Conservation (phyloP, 192 early-diverging fungal genomes). For the Pilobolus umbonatus region DNA sequence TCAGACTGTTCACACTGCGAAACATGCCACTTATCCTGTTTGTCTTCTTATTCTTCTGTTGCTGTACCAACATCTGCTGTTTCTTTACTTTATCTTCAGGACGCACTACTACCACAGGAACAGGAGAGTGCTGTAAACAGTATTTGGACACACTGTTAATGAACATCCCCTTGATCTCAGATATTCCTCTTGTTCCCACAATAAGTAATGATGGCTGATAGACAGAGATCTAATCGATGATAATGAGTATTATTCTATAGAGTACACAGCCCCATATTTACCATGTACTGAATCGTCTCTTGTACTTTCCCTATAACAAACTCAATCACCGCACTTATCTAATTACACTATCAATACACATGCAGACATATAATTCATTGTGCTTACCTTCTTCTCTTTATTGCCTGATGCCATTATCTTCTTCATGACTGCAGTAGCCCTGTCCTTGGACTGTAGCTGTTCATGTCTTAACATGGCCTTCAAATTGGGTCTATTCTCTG, state of each 20-base stretch:
- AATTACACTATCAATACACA: no score
- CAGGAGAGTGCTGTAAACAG: conserved; percentile 59
- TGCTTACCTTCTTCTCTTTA: conserved; percentile 29
- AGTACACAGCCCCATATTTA: conserved; percentile 10
- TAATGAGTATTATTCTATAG: neutral
- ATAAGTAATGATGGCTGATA: conserved; percentile 64
- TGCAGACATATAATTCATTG: neutral
- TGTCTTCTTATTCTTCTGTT: conserved; percentile 14
- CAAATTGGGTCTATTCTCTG: conserved; percentile 25
- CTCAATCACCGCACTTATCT: conserved; percentile 52
- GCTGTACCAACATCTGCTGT: conserved; percentile 15
- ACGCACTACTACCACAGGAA: conserved; percentile 65
- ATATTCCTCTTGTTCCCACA: conserved; percentile 67
- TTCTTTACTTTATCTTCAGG: conserved; percentile 41
- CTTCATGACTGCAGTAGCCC: conserved; percentile 33
- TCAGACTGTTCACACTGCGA: conserved; percentile 4
- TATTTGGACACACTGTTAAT: conserved; percentile 67
- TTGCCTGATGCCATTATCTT: conserved; percentile 27
- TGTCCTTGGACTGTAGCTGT: conserved; percentile 33
- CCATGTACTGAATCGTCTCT: conserved; percentile 53
- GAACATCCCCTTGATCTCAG: conserved; percentile 58
- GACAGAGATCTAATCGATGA: conserved; percentile 41
- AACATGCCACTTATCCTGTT: conserved; percentile 22
- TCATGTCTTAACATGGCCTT: conserved; percentile 21
- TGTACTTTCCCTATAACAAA: conserved; percentile 48